Evolutionary conservation across 2,329 filamentous ascomycete species (phyloP), one percentile per base, ranked within the genome.

Genomic region (Aspergillus proliferans): DNA sequence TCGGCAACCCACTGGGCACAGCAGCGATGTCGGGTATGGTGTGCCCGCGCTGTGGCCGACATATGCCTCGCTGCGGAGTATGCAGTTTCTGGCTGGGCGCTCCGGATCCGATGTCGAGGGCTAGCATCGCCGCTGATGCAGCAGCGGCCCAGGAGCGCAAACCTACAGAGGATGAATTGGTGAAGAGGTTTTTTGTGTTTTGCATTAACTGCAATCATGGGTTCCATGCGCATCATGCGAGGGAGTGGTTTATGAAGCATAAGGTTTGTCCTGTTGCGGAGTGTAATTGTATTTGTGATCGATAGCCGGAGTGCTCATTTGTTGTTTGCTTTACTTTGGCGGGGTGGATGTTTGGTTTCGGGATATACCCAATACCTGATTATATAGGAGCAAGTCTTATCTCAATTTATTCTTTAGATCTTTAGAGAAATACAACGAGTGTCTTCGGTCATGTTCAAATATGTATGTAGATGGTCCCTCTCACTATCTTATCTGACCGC

Each of bases 191-290:
- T 57, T 72, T 83, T 54, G 77, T 78, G 4, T 82, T 84, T 58
- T 85, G 82, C 58, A 78, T 81, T 56, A 76, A 72, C 51, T 85
- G 82, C 61, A 79, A 78, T 55, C 82, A 85, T 69, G 81, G 80
- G 1, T 83, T 79, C 56, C 82, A 85, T 68, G 80, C 78, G 3
- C 71, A 81, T 63, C 82, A 85, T 71, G 82, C 82, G 9, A 68
- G 74, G 55, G 74, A 77, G 52, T 85, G 82, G 82, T 85, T 85
- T 48, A 57, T 52, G 39, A 62, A 58, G 24, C 68, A 71, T 51
- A 65, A 61, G 44, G 61, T 70, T 8, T 71, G 69, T 52, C 68
- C 69, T 1, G 68, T 71, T 15, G 63, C 69, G 5, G 69, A 71
- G 43, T 71, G 69, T 50, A 67, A 56, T 43, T 71, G 69, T 55